Evolutionary conservation across 2,329 filamentous ascomycete species (phyloP), one percentile per base, ranked within the genome.

Genomic region (Diaporthe vaccinii): DNA sequence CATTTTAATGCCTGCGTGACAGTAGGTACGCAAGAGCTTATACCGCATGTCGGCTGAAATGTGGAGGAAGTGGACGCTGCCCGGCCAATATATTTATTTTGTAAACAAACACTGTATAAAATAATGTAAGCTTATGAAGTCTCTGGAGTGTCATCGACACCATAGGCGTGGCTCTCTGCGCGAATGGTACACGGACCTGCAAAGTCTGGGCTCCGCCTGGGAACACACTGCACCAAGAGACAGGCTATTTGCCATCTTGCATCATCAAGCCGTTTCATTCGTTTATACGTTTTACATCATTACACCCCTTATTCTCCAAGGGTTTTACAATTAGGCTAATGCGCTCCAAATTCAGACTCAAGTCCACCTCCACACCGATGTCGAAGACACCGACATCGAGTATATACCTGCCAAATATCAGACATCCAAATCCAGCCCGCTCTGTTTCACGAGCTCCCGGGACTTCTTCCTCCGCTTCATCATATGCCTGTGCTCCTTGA

Each of bases 401-500:
- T 34, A 34, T 34, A 34, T 34, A 34, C 14, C 6, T 7, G 31
- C 20, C 9, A 36, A 36, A 55, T 0, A 15, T 69, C 34, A 69
- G 1, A 69, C n/a, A 10, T 69, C 65, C 65, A 69, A 31, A 55
- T 69, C 65, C 65, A 69, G 17, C 8, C 65, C 65, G 5, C 8
- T 55, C 34, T 69, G n/a, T 4, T 20, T 69, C 14, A 69, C n/a
- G 22, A 69, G 46, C 65, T 69, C 65, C 25, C 36, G 34, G 6
- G 65, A 55, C 49, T 55, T 69, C 49, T 69, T 55, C 34, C 49
- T 53, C n/a, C 34, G 34, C 61, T 53, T 67, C 44, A 72, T 73
- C 53, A 49, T 72, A 17, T 73, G 74, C 20, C 69, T 36, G 39
- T 75, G 74, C 28, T 75, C 74, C 14, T 72, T 55, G 22, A 76